Conservation (phyloP, 2,329 filamentous ascomycete genomes). For the Coniochaeta hoffmannii region DNA sequence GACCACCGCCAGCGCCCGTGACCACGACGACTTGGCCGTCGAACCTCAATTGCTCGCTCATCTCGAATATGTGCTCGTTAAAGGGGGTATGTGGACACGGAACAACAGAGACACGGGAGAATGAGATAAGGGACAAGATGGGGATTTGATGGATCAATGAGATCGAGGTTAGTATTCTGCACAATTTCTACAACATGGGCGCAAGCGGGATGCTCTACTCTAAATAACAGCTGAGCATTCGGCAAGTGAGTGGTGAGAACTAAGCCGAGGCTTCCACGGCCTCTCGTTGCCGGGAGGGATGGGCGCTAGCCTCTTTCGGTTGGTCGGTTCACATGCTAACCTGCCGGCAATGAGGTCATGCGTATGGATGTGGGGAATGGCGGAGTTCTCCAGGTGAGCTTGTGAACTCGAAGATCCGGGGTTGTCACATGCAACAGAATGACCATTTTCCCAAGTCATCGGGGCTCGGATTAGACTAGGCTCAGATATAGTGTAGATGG, state of each 20-base stretch:
- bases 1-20: constrained; percentile 75
- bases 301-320: background rate
- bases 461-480: background rate
- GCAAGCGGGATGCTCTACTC: background rate
- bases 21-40: constrained; percentile 86
- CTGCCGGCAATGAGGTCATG: constrained; percentile 8
- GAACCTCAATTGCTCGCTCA: constrained; percentile 65
- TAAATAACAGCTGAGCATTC: constrained; percentile 2
- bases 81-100: constrained; percentile 1
- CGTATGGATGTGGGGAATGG: background rate
- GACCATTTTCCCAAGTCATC: too few species aligned
- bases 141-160: background rate
- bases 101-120: background rate
- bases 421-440: background rate
- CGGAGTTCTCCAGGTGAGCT: background rate
- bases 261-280: constrained; percentile 3
- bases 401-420: background rate
- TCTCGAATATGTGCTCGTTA: constrained; percentile 29
- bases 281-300: constrained; percentile 1
- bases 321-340: constrained; percentile 10
- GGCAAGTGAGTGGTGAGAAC: background rate
- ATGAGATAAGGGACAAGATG: background rate
- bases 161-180: background rate
- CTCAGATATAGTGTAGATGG: too few species aligned
- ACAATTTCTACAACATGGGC: too few species aligned